Conservation (phyloP, 345 rosid species). For the Populus tremula region DNA sequence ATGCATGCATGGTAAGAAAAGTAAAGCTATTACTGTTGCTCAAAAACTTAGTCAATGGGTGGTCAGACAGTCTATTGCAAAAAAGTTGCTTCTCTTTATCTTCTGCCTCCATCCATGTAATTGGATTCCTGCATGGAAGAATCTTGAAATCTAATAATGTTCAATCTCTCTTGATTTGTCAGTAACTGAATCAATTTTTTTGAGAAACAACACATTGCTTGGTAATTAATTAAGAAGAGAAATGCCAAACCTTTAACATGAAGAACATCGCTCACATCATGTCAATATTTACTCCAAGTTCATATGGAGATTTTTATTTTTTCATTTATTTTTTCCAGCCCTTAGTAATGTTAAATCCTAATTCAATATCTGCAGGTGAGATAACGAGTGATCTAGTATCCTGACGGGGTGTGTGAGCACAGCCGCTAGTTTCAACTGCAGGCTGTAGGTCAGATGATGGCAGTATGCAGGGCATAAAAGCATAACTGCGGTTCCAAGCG, state of each 20-base stretch:
- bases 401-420: background rate
- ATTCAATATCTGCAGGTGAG: constrained; percentile 12
- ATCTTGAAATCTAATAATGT: background rate
- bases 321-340: background rate
- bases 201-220: no score
- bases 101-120: background rate
- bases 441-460: background rate
- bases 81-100: background rate
- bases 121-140: background rate
- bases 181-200: background rate
- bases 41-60: background rate
- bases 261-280: background rate
- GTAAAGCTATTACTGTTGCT: background rate
- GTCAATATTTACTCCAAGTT: background rate
- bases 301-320: no score
- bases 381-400: constrained; percentile 8
- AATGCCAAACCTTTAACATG: background rate
- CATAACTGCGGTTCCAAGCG: background rate
- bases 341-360: background rate
- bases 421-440: background rate
- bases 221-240: background rate
- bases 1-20: constrained; percentile 70
- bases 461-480: background rate
- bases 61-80: background rate
- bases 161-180: no score